Percentiles rank a stretch among this genome's conserved stretches.
These are phyloP conservation scores for Plasmodium coatneyi DNA, from an alignment of 169 alveolate species.

Conservation along the genomic window DNA sequence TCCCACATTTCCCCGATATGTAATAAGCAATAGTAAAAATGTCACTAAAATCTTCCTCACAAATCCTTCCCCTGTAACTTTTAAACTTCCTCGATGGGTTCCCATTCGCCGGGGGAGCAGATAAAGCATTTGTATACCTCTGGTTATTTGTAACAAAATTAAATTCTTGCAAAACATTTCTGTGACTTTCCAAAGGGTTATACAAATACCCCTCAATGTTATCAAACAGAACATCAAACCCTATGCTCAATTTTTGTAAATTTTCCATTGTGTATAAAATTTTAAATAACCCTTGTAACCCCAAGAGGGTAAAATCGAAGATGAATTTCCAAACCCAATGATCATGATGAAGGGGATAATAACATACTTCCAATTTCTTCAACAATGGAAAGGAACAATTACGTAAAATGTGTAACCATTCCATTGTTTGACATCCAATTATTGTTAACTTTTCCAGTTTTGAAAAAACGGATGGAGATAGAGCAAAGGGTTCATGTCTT, in stretches of 20 bases:
- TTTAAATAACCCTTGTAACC: constrained; percentile 66
- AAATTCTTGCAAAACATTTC: constrained; percentile 48
- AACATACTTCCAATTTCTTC: constrained; percentile 67
- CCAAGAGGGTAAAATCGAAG: constrained; percentile 65
- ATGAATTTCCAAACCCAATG: constrained; percentile 75
- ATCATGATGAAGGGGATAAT: constrained; percentile 73
- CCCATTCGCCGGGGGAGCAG: constrained; percentile 71
- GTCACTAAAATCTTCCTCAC: constrained; percentile 74
- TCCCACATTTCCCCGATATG: constrained; percentile 49
- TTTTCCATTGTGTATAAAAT: constrained; percentile 74
- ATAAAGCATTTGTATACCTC: constrained; percentile 22
- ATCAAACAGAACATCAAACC: constrained; percentile 71
- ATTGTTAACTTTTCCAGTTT: constrained; percentile 66
- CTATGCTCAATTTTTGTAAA: constrained; percentile 40
- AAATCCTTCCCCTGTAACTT: constrained; percentile 62
- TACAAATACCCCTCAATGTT: constrained; percentile 50
- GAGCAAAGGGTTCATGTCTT: constrained; percentile 70
- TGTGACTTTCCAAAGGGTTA: constrained; percentile 68
- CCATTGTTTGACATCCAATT: constrained; percentile 73
- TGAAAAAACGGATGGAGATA: constrained; percentile 57
- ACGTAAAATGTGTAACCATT: constrained; percentile 74
- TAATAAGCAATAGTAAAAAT: constrained; percentile 74
- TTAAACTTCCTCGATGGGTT: constrained; percentile 54
- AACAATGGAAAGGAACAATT: constrained; percentile 71
- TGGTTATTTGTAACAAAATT: constrained; percentile 17